A percentile compares a stretch with the other conserved stretches of the same genome.
Evolutionary conservation across 768 basidiomycete species (phyloP).

Genomic region (Boletus speciosus): DNA sequence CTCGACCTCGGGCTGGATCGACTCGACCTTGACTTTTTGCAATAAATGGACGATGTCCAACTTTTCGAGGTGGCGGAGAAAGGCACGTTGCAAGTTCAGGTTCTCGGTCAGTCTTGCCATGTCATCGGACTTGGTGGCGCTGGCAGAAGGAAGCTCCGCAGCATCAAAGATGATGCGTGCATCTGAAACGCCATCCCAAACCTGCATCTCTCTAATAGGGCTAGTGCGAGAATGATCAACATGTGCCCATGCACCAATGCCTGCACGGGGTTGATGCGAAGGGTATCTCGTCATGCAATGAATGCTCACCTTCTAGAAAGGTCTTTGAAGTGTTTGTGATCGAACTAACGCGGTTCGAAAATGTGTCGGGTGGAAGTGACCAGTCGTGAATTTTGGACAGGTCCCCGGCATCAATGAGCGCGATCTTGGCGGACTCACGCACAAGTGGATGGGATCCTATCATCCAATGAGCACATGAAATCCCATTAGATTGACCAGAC

Average conservation of each 20-base stretch:
- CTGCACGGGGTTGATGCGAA: conserved; percentile 37
- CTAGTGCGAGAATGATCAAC: conserved; percentile 66
- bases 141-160: conserved; percentile 35
- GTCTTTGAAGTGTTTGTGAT: conserved; percentile 70
- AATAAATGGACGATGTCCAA: conserved; percentile 56
- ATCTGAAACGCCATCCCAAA: conserved; percentile 90
- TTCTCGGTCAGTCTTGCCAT: conserved; percentile 93
- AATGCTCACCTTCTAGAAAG: conserved; percentile 58
- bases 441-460: conserved; percentile 53
- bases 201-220: conserved; percentile 85
- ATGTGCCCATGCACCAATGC: conserved; percentile 79
- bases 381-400: conserved; percentile 66
- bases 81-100: conserved; percentile 84
- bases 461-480: background rate
- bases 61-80: conserved; percentile 60
- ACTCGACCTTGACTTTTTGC: conserved; percentile 71
- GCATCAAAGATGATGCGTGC: conserved; percentile 73
- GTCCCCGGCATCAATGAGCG: conserved; percentile 81
- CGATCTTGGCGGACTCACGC: conserved; percentile 54
- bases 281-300: background rate
- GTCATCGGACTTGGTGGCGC: conserved; percentile 33
- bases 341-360: conserved; percentile 83
- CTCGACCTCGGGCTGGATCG: conserved; percentile 49
- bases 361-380: conserved; percentile 51
- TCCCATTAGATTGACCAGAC: conserved; percentile 17